These are phyloP conservation scores for Kwoniella dejecticola DNA, from an alignment of 768 basidiomycete species.

Conservation along the genomic window DNA sequence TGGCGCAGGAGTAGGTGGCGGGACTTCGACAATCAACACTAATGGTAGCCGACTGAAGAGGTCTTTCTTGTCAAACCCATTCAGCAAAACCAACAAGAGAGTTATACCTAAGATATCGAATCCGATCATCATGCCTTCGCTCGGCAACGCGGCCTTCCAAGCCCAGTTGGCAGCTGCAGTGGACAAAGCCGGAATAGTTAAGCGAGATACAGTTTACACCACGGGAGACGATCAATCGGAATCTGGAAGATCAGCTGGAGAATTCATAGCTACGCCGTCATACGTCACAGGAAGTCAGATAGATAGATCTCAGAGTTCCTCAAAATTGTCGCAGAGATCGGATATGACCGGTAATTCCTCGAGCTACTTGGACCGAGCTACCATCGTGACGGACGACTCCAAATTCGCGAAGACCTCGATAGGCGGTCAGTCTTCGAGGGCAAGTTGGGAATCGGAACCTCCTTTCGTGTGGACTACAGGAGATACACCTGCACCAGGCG, in stretches of 20 bases:
- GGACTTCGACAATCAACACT: not conserved
- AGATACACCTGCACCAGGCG: constrained; percentile 13
- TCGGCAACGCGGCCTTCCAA: constrained; percentile 44
- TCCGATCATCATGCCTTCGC: constrained; percentile 37
- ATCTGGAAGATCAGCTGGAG: constrained; percentile 1
- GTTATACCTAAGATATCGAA: constrained; percentile 35
- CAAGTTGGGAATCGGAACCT: constrained; percentile 47
- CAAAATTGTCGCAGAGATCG: constrained; percentile 22
- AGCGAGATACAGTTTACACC: constrained; percentile 19
- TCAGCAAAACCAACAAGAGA: constrained; percentile 15
- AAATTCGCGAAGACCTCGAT: constrained; percentile 11
- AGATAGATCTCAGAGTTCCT: constrained; percentile 9
- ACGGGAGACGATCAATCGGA: not conserved
- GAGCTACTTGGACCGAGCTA: constrained; percentile 12
- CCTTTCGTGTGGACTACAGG: constrained; percentile 41
- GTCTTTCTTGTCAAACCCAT: constrained; percentile 31
- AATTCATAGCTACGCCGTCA: constrained; percentile 22
- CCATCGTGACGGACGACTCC: constrained; percentile 12
- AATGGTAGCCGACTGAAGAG: constrained; percentile 1
- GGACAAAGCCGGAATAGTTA: constrained; percentile 37
- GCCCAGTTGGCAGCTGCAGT: constrained; percentile 42
- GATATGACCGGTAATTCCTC: constrained; percentile 8
- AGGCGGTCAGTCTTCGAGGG: constrained; percentile 24
- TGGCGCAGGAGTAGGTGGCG: too few relatives aligned
- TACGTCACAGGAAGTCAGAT: constrained; percentile 15